Evolutionary conservation across 108 stramenopile genomes (phyloP), one percentile per base, ranked within the genome.

Genomic region (Cyclotella choctawhatcheeana): DNA sequence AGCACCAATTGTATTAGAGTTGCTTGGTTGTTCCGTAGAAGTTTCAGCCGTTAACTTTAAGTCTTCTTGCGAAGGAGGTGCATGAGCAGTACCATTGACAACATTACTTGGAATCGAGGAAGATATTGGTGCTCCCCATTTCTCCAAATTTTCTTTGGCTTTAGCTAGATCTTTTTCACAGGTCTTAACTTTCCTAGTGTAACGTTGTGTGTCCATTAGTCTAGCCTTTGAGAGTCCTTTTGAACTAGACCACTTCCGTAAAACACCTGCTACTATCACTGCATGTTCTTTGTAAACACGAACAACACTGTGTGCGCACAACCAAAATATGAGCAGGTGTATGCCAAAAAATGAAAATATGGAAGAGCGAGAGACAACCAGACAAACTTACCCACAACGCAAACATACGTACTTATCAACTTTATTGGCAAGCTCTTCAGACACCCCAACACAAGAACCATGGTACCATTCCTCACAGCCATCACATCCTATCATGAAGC

Each of bases 401-500:
- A 94, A 65, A 70, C 93, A 94, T 8, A 84, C 77, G 65, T 88
- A 94, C 61, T 90, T 94, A 53, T 90, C 90, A 43, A 82, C 67
- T 37, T 85, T 87, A 58, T 88, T 88, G 21, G 88, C 93, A 67
- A 87, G 86, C 5, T 86, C 75, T 69, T 93, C 84, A 29, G 86
- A 69, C 10, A 95, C 59, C 22, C 92, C 92, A 67, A 97, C 88
- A 66, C 96, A 97, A 14, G 83, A 63, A 7, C 96, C 97, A 71
- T 97, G 97, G 73, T 92, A 97, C 97, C 97, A 97, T 52, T 96
- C 96, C 33, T 94, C 91, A 73, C 97, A 97, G 20, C 82, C 69
- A 81, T 97, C 94, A 72, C 97, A 97, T 7, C 90, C 89, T 61
- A 97, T 91, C 97, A 97, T 97, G 75, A 97, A 97, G 32, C 97